phyloP scores from a whole-genome alignment of 2,329 filamentous ascomycete genomes.

The Pseudogymnoascus destructans region DNA sequence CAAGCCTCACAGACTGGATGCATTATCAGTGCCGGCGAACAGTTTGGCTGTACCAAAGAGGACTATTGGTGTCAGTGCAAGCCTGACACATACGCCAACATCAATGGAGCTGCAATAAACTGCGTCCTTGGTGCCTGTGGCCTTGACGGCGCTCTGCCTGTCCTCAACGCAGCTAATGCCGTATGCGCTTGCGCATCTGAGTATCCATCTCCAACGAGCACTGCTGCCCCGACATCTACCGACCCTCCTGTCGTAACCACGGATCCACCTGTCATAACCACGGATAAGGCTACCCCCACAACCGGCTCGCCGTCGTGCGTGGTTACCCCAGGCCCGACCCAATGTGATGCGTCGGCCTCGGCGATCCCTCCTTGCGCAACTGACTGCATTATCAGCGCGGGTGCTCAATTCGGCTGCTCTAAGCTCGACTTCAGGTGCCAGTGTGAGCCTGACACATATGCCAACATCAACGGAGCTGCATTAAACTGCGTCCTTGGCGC shows the following conservation, averaged over 20 bases:
- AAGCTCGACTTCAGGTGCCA: too few relatives aligned
- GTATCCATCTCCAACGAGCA: slow-evolving; percentile 3
- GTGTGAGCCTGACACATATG: neutral
- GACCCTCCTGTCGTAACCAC: slow-evolving; percentile 2
- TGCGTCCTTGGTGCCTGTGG: neutral
- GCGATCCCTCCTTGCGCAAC: neutral
- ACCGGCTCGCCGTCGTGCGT: neutral
- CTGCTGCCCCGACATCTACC: neutral
- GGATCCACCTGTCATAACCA: neutral
- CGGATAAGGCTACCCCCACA: neutral
- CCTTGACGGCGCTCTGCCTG: neutral
- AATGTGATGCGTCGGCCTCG: neutral
- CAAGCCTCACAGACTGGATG: neutral
- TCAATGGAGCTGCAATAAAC: neutral
- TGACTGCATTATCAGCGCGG: neutral
- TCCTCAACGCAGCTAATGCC: neutral
- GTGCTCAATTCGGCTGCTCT: neutral
- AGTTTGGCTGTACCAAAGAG: neutral
- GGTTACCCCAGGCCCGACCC: neutral
- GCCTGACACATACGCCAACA: neutral
- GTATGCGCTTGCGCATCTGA: neutral
- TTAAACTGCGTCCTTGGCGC: neutral
- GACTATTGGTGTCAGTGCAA: neutral
- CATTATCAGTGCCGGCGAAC: neutral
- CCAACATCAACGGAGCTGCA: neutral